Base-by-base conservation (phyloP, 2,329 filamentous ascomycete genomes). In the Microdochium nivale region DNA sequence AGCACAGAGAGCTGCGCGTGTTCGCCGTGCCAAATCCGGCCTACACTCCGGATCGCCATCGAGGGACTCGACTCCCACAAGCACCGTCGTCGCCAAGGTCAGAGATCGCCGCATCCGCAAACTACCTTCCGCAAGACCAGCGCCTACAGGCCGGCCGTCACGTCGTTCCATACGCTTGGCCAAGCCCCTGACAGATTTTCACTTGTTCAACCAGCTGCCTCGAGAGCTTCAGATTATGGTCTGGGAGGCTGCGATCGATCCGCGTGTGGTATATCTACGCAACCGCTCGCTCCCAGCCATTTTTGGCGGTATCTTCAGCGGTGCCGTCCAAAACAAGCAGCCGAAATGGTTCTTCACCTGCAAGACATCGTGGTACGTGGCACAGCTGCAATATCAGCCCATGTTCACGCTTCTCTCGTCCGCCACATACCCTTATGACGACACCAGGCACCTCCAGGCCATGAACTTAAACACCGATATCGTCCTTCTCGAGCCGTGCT, bases 401-500 rank as follows among this genome's bases (percentile, higher is more conserved):
- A 47, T 62, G n/a, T 66, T 66, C 48, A 53, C 25, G 4, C 48
- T 59, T 24, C 49, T 48, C 13, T 53, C 11, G 10, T 27, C 49
- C 4, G 3, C 24, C 24, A 19, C 23, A 3, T 21, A 25, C 19
- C 24, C 46, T 3, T 30, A 30, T 30, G 5, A 30, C 27, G 46
- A 25, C 24, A 10, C 4, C 23, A 21, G 3, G 3, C 52, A 56
- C 13, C 47, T 53, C 3, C 64, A 66, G 43, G 49, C 52, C 33
- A 46, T 65, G n/a, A 59, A 59, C 25, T 50, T 58, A 11, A n/a
- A 46, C 1, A 49, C 51, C 8, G 64, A 67, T 48, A 58, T 66
- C 35, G 59, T 67, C 19, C 47, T 63, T 16, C 59, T 60, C 14
- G 64, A 67, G 49, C 63, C 63, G 16, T 67, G 64, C 33, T 61